Base-by-base conservation (phyloP, 306 rosid genomes). In the Citrullus mucosospermus region DNA sequence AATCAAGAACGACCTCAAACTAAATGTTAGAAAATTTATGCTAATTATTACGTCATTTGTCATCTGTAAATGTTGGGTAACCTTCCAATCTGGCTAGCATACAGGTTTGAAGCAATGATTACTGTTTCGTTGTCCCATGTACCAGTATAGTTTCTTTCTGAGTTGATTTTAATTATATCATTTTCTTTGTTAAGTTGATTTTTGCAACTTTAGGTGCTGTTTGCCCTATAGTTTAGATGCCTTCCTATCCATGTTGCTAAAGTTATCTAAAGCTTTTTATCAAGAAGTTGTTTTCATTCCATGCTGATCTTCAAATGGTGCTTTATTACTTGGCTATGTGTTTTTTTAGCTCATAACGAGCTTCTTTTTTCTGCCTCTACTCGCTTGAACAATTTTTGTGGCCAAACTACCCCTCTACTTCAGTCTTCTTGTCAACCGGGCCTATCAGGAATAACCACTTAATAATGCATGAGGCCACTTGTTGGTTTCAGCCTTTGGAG, bases 401-500 rank as follows among this genome's bases (percentile, higher is more conserved):
- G 32, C 53, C 73, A 65, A 34, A 65, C 48, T 65, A 17, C 17
- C 46, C 6, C 39, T 16, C 71, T 65, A 6, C 71, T 7, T 36
- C 14, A 65, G 46, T 44, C 13, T 43, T 65, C 46, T 65, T 65
- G 72, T 65, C 50, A 17, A 65, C 41, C 3, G 16, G 73, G 7
- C 8, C 44, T 67, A 22, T 67, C 51, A 11, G 30, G 53, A 39
- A 13, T 76, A 8, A 25, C 57, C 38, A 25, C 39, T 54, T 32
- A 41, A 53, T 56, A 48, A 20, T 66, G 68, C 6, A 18, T 68
- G 78, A 58, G 73, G 51, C 51, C 50, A 44, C 56, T 50, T 48
- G 20, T 72, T 72, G 77, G 60, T 50, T 72, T 72, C 28, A 72
- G 43, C 59, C 55, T 72, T 51, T 50, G 76, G 77, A 72, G 54